These are phyloP conservation scores for Capronia americana DNA, from an alignment of 2,329 filamentous ascomycete species.

Conservation along the genomic window DNA sequence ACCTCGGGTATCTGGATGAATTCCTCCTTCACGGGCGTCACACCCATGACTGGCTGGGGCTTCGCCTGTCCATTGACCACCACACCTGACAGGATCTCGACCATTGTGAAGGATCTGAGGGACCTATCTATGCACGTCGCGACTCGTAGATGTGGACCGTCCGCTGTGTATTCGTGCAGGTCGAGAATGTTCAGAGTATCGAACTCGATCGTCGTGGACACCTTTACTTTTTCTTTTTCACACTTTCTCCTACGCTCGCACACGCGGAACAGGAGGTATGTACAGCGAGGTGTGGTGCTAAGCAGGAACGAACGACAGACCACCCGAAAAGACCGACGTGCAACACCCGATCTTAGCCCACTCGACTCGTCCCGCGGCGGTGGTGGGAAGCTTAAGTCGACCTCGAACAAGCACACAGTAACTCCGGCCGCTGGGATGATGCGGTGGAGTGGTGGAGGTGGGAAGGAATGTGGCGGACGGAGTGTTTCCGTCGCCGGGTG, in stretches of 20 bases:
- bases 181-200: background rate
- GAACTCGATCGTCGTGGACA: background rate
- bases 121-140: background rate
- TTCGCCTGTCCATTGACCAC: constrained; percentile 38
- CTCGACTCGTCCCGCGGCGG: constrained; percentile 11
- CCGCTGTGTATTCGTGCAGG: background rate
- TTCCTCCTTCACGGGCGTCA: constrained; percentile 45
- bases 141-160: background rate
- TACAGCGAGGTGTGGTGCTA: constrained; percentile 5
- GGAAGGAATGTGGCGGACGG: constrained; percentile 3
- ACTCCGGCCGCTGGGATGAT: background rate
- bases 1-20: constrained; percentile 35
- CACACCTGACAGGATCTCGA: constrained; percentile 11
- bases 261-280: constrained; percentile 1
- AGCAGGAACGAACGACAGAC: background rate
- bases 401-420: background rate
- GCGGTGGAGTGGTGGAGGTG: background rate
- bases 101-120: constrained; percentile 3
- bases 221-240: background rate
- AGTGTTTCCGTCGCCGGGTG: constrained; percentile 23
- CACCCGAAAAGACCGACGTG: background rate
- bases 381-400: constrained; percentile 21
- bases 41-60: constrained; percentile 47
- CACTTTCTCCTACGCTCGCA: background rate
- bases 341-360: constrained; percentile 21